A percentile compares a stretch with the other conserved stretches of the same genome.
phyloP scores from a whole-genome alignment of 2,329 filamentous ascomycete genomes.

The Ophiostoma quercus region DNA sequence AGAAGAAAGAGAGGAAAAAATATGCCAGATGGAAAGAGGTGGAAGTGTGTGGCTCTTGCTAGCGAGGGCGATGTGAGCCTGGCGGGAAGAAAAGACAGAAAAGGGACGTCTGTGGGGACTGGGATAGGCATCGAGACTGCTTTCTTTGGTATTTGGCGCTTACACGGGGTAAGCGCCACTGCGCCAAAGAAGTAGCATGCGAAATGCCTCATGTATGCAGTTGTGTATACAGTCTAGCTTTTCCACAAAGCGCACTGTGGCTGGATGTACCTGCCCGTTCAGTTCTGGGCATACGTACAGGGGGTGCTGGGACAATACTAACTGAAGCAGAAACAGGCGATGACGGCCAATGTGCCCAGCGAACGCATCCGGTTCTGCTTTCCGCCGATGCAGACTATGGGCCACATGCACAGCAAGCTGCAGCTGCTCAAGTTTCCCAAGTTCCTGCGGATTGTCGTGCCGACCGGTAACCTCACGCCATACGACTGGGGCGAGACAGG shows the following conservation, averaged over 20 bases:
- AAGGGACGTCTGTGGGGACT: not conserved
- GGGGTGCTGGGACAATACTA: not conserved
- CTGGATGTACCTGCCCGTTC: not conserved
- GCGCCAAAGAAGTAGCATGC: not conserved
- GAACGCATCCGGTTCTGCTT: constrained; percentile 67
- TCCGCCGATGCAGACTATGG: constrained; percentile 68
- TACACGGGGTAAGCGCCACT: not conserved
- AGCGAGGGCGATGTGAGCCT: not conserved
- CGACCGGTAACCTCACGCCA: constrained; percentile 77
- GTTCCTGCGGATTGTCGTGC: constrained; percentile 74
- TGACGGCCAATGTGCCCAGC: constrained; percentile 46
- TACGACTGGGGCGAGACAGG: constrained; percentile 89
- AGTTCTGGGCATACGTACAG: not conserved
- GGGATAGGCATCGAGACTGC: not conserved
- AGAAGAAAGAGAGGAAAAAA: not conserved
- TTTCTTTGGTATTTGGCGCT: not conserved
- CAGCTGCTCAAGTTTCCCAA: constrained; percentile 75
- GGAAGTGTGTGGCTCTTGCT: not conserved
- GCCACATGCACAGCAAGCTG: constrained; percentile 89
- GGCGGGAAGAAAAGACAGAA: too few species aligned
- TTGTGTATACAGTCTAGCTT: not conserved
- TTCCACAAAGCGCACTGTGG: not conserved
- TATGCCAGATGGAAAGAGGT: not conserved
- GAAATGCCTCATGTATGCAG: not conserved
- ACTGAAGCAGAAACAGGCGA: constrained; percentile 43